These are phyloP conservation scores for Oryza officinalis DNA, from an alignment of 176 grass and related monocot genomes.

Conservation along the genomic window DNA sequence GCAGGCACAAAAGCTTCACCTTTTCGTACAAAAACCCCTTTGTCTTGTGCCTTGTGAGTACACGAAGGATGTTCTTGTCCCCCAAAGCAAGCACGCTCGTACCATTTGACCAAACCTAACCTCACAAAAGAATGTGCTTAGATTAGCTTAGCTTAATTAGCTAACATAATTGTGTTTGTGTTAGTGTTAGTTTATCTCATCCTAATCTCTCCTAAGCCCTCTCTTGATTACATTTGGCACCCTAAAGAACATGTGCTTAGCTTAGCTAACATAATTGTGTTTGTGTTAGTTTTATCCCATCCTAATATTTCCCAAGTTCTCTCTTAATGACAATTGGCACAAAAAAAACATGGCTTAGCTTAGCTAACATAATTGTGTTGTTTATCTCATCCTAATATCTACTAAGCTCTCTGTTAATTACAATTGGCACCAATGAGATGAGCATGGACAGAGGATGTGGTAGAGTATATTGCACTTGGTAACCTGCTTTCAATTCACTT, in stretches of 20 bases:
- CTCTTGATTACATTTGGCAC: neutral
- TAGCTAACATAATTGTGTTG: neutral
- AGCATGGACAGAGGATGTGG: neutral
- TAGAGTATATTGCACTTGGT: neutral
- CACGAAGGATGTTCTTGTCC: neutral
- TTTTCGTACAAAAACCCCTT: neutral
- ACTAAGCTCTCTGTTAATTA: too few species aligned
- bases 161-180: neutral
- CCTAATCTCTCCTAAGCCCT: too few species aligned
- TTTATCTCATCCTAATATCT: too few species aligned
- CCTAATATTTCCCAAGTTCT: too few species aligned
- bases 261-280: neutral
- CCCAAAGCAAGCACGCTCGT: conserved; percentile 7
- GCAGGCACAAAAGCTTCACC: neutral
- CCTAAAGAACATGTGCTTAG: neutral
- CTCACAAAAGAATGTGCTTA: neutral
- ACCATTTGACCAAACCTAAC: neutral
- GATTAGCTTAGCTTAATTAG: neutral
- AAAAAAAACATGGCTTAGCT: neutral
- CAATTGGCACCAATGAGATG: neutral
- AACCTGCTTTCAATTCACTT: neutral
- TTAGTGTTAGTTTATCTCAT: too few species aligned
- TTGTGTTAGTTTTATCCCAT: too few species aligned
- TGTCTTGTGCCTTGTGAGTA: neutral
- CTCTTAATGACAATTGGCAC: neutral